Base-by-base conservation (phyloP, 2,329 filamentous ascomycete genomes). In the Nemania sp. region DNA sequence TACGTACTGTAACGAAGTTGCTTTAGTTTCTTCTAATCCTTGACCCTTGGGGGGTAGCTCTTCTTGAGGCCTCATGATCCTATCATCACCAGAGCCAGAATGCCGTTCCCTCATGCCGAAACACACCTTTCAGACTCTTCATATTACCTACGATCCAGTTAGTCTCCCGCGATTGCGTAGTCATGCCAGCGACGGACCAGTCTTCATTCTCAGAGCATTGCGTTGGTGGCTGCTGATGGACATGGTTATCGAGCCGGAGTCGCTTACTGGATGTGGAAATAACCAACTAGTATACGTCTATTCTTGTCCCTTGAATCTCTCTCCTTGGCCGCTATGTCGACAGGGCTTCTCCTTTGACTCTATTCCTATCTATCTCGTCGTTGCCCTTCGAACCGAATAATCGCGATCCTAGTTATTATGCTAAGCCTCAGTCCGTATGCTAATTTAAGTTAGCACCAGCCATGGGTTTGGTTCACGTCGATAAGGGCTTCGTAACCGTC, bases 401-500 rank as follows among this genome's bases (percentile, higher is more conserved):
- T 29, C 25, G 25, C 7, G 25, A 29, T 29, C 25, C 25, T 29
- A 29, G 25, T 29, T 29, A 29, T 29, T 29, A 29, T 29, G 25
- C 25, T 29, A 29, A 29, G 25, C 25, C 25, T 7, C 25, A 29
- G 25, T 29, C 25, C 7, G 7, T 3, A 29, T 29, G 25, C 25
- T 29, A 29, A 29, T 29, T 29, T 29, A 29, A 29, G 25, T 29
- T 29, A 29, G 25, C 25, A 21, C 32, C 45, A 64, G 61, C 61
- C 49, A 45, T 39, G 45, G 13, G 40, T 17, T 45, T 49, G 11
- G 13, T 45, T 35, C 29, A 32, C 35, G 46, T 40, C 17, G 39
- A 57, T 37, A 20, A 45, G 25, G 54, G n/a, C 35, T 55, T 55
- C 45, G 20, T 43, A 45, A 45, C 45, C 52, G 45, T 43, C 40